phyloP scores from a whole-genome alignment of 768 basidiomycete genomes.

The Tubosaeta sp. region DNA sequence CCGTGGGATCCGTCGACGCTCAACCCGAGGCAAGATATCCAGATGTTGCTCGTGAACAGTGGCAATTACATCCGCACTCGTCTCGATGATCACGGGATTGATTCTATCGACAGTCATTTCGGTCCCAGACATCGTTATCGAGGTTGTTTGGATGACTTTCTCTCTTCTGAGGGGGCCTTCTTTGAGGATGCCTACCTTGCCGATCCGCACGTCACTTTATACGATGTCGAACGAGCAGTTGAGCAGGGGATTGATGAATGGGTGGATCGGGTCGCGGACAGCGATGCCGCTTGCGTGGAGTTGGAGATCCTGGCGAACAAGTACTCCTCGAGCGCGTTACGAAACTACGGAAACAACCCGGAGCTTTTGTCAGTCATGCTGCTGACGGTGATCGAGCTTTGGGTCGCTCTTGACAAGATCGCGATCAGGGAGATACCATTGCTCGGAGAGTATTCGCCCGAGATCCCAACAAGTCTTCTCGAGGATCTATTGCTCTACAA shows the following conservation, averaged over 20 bases:
- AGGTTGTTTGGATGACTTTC: too few relatives aligned
- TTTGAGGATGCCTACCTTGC: slow-evolving; percentile 8
- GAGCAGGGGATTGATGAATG: not conserved
- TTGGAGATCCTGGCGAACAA: too few relatives aligned
- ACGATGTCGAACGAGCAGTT: slow-evolving; percentile 36
- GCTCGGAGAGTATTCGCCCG: not conserved
- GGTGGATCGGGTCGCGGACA: not conserved
- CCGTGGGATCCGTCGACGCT: slow-evolving; percentile 29
- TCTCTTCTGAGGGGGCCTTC: slow-evolving; percentile 7
- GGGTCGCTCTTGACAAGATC: not conserved
- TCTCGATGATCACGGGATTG: not conserved
- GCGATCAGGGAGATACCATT: not conserved
- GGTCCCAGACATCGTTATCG: slow-evolving; percentile 1
- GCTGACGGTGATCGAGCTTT: too few relatives aligned
- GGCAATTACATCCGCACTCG: slow-evolving; percentile 24
- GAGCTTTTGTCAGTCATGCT: not conserved
- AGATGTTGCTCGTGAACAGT: slow-evolving; percentile 31
- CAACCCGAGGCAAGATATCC: slow-evolving; percentile 28
- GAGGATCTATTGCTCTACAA: not conserved
- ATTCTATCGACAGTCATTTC: slow-evolving; percentile 7
- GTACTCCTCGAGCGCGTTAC: not conserved
- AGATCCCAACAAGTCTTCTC: not conserved
- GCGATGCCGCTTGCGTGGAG: not conserved
- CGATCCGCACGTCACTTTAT: slow-evolving; percentile 21
- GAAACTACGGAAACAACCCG: not conserved